Conservation (phyloP, 2,329 filamentous ascomycete genomes). For the Colletotrichum caudatum region DNA sequence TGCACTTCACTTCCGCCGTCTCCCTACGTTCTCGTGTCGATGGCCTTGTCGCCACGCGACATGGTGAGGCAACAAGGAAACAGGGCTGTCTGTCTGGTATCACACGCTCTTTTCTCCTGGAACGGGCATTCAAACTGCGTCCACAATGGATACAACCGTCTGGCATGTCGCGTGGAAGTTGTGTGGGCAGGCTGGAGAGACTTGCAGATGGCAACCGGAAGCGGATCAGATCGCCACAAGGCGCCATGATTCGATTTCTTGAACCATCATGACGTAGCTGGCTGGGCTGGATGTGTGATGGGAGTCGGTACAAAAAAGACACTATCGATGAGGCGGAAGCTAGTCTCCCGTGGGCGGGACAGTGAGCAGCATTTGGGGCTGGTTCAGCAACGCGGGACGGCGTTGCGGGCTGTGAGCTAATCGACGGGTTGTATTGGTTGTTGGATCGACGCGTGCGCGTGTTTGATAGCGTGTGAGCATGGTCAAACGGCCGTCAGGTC, state of each 20-base stretch:
- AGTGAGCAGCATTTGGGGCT: conserved; percentile 16
- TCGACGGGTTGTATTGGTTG: conserved; percentile 30
- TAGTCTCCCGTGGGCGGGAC: conserved; percentile 24
- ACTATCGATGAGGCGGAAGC: conserved; percentile 28
- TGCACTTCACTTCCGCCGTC: background rate
- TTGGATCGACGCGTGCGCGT: conserved; percentile 18
- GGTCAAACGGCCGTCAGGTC: conserved; percentile 28
- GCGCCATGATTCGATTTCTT: conserved; percentile 38
- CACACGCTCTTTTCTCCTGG: conserved; percentile 10
- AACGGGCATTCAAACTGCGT: conserved; percentile 18
- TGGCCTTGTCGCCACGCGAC: conserved; percentile 25
- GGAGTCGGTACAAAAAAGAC: conserved; percentile 10
- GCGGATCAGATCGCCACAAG: conserved; percentile 30
- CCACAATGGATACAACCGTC: conserved; percentile 1
- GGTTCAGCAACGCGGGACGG: conserved; percentile 24
- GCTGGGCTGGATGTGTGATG: conserved; percentile 29
- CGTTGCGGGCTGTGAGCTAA: conserved; percentile 12
- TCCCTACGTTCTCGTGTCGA: conserved; percentile 32
- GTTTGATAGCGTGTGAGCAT: conserved; percentile 27
- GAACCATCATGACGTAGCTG: conserved; percentile 36
- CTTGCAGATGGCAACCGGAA: conserved; percentile 20
- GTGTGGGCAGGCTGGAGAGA: conserved; percentile 35
- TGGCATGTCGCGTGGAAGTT: conserved; percentile 39
- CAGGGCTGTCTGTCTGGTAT: conserved; percentile 6
- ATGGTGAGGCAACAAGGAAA: conserved; percentile 21